Evolutionary conservation across 2,329 filamentous ascomycete genomes (phyloP).

Genomic region (Pseudopyrenochaeta lycopersici): DNA sequence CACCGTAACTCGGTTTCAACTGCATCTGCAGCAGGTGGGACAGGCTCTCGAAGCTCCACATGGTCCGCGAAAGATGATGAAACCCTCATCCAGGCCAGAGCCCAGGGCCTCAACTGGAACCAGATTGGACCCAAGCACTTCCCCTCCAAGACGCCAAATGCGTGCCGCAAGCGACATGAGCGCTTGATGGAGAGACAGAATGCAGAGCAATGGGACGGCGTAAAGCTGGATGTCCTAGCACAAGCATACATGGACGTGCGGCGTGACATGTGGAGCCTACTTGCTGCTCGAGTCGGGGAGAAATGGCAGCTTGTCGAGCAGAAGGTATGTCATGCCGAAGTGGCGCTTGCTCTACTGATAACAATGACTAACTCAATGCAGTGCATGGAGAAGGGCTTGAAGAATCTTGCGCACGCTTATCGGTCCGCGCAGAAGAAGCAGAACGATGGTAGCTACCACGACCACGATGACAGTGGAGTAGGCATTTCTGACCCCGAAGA

Average conservation of each 20-base stretch:
- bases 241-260: conserved; percentile 81
- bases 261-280: conserved; percentile 80
- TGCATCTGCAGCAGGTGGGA: conserved; percentile 39
- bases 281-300: conserved; percentile 69
- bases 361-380: conserved; percentile 48
- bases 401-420: conserved; percentile 77
- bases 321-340: conserved; percentile 65
- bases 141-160: conserved; percentile 78
- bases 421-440: conserved; percentile 73
- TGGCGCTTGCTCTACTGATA: not conserved
- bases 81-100: conserved; percentile 74
- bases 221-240: conserved; percentile 77
- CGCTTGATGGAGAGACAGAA: conserved; percentile 78
- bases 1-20: conserved; percentile 44
- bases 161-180: conserved; percentile 89
- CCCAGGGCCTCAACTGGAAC: conserved; percentile 82
- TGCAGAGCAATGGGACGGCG: conserved; percentile 79
- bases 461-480: conserved; percentile 75
- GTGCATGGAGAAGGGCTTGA: conserved; percentile 86
- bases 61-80: conserved; percentile 82
- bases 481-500: conserved; percentile 62
- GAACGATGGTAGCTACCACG: conserved; percentile 54
- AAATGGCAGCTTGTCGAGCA: conserved; percentile 76
- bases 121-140: conserved; percentile 82
- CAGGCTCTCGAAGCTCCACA: conserved; percentile 50